phyloP scores from a whole-genome alignment of 192 early-diverging fungal species.

The Chytriomyces confervae region DNA sequence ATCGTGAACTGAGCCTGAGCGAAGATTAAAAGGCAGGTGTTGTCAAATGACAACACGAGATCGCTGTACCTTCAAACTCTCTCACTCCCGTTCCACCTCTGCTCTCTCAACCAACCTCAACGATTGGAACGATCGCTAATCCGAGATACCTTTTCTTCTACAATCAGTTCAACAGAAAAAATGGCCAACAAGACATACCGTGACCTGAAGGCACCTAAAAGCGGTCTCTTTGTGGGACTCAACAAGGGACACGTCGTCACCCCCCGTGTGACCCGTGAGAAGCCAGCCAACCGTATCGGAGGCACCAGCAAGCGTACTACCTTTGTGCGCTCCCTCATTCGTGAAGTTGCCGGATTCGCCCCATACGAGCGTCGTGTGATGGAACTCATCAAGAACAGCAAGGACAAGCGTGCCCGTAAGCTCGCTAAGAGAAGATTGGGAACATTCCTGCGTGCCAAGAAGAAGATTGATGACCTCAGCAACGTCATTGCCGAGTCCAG shows the following conservation, averaged over 20 bases:
- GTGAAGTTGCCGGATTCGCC: conserved; percentile 95
- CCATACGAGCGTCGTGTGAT: conserved; percentile 98
- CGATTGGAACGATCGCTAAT: no score
- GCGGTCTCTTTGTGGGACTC: conserved; percentile 85
- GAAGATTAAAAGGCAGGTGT: no score
- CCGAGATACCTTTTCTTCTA: no score
- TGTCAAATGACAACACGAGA: no score
- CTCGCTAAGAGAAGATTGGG: conserved; percentile 96
- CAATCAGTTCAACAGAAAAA: neutral
- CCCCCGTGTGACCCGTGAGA: conserved; percentile 64
- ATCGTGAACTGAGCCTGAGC: no score
- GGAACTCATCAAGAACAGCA: conserved; percentile 99
- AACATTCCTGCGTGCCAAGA: conserved; percentile 94
- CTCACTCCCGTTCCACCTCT: no score
- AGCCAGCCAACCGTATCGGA: conserved; percentile 80
- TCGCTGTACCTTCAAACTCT: no score
- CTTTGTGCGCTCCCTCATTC: conserved; percentile 92
- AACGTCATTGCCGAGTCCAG: conserved; percentile 91
- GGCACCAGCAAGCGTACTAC: conserved; percentile 80
- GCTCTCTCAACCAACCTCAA: no score
- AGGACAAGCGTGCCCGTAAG: conserved; percentile 99
- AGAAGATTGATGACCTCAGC: conserved; percentile 96
- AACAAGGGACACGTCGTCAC: conserved; percentile 93
- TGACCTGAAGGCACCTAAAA: conserved; percentile 53
- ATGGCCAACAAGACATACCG: conserved; percentile 6